Base-by-base conservation (phyloP, 805 yeast species). In the Yamadazyma kitorensis region DNA sequence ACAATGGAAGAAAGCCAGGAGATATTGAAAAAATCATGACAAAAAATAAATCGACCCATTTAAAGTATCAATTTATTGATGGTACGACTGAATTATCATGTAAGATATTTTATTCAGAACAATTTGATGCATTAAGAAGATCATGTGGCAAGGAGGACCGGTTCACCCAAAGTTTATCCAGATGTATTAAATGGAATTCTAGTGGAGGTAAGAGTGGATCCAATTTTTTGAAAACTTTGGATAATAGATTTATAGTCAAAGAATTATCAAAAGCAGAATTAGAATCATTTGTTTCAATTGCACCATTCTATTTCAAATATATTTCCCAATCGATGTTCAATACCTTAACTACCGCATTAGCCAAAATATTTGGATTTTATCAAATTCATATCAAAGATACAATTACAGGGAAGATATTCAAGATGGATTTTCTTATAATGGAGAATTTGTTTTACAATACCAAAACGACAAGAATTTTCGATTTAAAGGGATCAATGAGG, bases 181-280 rank as follows among this genome's bases (percentile, higher is more conserved):
- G 98, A 41, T 93, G 99, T 61, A 78, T 88, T 10, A 86, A 88
- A 52, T 94, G 98, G 98, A 89, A 91, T 50, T 83, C 95, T 0
- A 76, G 81, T 17, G 99, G 99, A 24, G 99, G 99, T 23, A 93
- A 93, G 54, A 86, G 96, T 55, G 97, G 98, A 0, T 87, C 96
- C 3, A 86, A 87, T 2, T 93, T 93, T 55, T 66, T 93, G 57
- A 93, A 93, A 52, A 93, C 98, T 0, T 61, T 86, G 28, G 98
- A 93, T 60, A 86, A 88, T 51, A 64, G 98, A 39, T 81, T 88
- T 44, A 85, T 93, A 33, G 78, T 93, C 27, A 93, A 93, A 59
- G 96, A 93, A 51, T 65, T 93, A 27, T 81, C 95, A 4, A 86
- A 83, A 46, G 72, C 84, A 1, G 99, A 93, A 57, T 68, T 91